Evolutionary conservation across 148 eudicot genomes (phyloP), one percentile per base, ranked within the genome.

Genomic region (Pouteria glomerata): DNA sequence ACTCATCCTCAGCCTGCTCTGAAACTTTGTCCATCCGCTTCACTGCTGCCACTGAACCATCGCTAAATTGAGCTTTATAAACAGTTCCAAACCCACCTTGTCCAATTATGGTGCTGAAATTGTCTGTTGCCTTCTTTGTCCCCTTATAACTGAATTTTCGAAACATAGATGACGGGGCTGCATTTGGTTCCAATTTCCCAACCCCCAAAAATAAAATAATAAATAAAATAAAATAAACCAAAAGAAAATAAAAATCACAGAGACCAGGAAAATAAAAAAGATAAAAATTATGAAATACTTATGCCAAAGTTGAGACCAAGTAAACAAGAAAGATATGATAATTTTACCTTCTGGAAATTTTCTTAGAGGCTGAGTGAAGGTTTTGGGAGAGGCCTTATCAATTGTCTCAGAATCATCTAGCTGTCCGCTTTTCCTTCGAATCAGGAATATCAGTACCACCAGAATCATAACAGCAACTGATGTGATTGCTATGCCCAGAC

Each of bases 71-170:
- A 42, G 92, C 96, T 79, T 85, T 90, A 74, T 88, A 96, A 61
- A 96, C 96, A 55, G 93, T 84, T 70, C 99, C 94, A 74, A 88
- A 96, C 57, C 97, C 97, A 53, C 99, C 99, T 83, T 87, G 90
- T 71, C 97, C 97, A 78, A 90, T 90, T 55, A 87, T 73, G 21
- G 87, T 82, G 81, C 76, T 79, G 73, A 96, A 96, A 66, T 87
- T 85, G 57, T 84, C 73, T 33, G 99, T 96, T 70, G 95, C 96
- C 45, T 87, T 87, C 85, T 85, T 92, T 35, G 85, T 92, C 79
- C 90, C 99, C 80, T 80, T 96, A 74, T 84, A 92, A 81, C 82
- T 83, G 70, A 85, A 92, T 70, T 85, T 93, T 69, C 80, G 82
- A 57, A 90, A 90, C 87, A 85, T 81, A 70, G 85, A 85, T 35